Percentiles rank a stretch among this genome's conserved stretches.
These are phyloP conservation scores for Candida sojae DNA, from an alignment of 1,139 yeast species.

Conservation along the genomic window DNA sequence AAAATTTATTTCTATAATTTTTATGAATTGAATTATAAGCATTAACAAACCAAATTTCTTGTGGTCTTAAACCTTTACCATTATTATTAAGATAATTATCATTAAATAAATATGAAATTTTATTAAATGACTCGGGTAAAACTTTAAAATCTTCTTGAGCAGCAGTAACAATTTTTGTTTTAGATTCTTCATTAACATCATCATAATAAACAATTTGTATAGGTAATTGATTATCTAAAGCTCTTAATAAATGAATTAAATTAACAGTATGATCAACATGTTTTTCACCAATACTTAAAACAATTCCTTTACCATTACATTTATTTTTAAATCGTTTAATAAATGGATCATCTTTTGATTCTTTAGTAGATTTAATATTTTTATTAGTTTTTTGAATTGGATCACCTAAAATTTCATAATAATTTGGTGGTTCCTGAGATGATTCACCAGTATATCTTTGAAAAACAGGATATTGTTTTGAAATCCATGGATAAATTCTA, in stretches of 20 bases:
- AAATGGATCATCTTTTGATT: conserved; percentile 19
- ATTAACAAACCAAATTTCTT: conserved; percentile 48
- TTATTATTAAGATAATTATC: conserved; percentile 20
- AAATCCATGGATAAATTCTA: conserved; percentile 49
- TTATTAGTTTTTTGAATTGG: conserved; percentile 8
- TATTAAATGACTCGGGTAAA: conserved; percentile 25
- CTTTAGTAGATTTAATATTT: conserved; percentile 11
- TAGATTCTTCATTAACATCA: conserved; percentile 24
- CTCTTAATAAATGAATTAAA: conserved; percentile 31
- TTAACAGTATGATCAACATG: conserved; percentile 30
- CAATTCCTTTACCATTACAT: conserved; percentile 39
- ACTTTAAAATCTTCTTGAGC: conserved; percentile 24
- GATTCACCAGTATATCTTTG: conserved; percentile 49
- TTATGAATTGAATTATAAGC: conserved; percentile 31
- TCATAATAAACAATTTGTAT: conserved; percentile 35
- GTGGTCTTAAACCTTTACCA: conserved; percentile 35
- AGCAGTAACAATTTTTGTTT: conserved; percentile 24
- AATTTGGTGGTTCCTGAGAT: conserved; percentile 36
- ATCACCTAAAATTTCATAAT: conserved; percentile 23
- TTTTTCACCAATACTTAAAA: conserved; percentile 33
- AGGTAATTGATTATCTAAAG: conserved; percentile 33
- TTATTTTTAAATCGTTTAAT: conserved; percentile 21
- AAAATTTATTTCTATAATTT: conserved; percentile 28
- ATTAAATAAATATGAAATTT: conserved; percentile 24
- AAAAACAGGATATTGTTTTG: conserved; percentile 41